phyloP scores from a whole-genome alignment of 306 rosid genomes.

The Vicia sativa region DNA sequence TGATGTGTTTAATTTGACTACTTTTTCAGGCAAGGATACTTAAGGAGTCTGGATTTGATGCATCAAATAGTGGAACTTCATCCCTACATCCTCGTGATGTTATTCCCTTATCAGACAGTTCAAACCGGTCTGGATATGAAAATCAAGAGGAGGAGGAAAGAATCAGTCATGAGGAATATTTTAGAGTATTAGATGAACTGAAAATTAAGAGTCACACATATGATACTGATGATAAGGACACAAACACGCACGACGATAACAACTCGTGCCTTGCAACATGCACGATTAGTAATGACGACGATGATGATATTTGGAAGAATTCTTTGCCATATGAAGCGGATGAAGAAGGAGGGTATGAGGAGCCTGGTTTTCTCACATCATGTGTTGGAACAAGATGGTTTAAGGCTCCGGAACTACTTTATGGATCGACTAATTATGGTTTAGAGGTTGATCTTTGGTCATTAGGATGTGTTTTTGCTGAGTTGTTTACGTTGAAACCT shows the following conservation, averaged over 20 bases:
- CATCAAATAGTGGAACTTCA: constrained; percentile 39
- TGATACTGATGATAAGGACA: constrained; percentile 61
- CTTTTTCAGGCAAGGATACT: constrained; percentile 83
- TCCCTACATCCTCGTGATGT: constrained; percentile 39
- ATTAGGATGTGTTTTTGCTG: constrained; percentile 79
- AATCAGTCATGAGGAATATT: constrained; percentile 68
- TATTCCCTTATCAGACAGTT: constrained; percentile 38
- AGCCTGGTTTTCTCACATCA: constrained; percentile 67
- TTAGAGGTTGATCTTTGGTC: constrained; percentile 92
- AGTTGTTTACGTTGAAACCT: constrained; percentile 68
- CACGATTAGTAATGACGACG: constrained; percentile 72
- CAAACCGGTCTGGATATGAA: constrained; percentile 42
- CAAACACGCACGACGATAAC: constrained; percentile 60
- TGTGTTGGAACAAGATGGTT: constrained; percentile 92
- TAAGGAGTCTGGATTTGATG: constrained; percentile 54
- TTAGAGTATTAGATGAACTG: constrained; percentile 69
- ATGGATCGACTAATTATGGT: constrained; percentile 73
- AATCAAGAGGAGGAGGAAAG: constrained; percentile 46
- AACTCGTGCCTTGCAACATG: constrained; percentile 89
- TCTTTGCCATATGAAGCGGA: constrained; percentile 61
- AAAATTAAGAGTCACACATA: constrained; percentile 53
- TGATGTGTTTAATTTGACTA: constrained; percentile 8
- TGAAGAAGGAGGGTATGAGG: constrained; percentile 57
- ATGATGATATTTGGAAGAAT: constrained; percentile 64
- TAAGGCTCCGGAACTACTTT: constrained; percentile 85